A percentile compares a stretch with the other conserved stretches of the same genome.
These are phyloP conservation scores for Solanum boliviense DNA, from an alignment of 257 asterid genomes.

Conservation along the genomic window DNA sequence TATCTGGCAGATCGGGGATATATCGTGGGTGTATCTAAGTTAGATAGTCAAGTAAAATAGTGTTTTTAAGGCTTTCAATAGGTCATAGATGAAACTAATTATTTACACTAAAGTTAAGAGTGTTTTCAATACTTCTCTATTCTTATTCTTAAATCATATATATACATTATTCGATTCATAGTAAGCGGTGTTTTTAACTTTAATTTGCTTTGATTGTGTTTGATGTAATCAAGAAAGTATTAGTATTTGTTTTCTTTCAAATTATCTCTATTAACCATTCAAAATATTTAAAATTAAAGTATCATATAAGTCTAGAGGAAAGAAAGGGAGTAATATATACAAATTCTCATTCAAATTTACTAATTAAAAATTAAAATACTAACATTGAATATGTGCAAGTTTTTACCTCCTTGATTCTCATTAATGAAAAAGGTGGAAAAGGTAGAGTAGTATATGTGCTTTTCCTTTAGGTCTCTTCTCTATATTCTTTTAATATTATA, in stretches of 20 bases:
- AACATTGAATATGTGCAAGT: too few relatives aligned
- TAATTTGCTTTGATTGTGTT: neutral
- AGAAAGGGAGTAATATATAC: neutral
- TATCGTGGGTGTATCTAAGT: neutral
- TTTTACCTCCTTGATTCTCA: neutral
- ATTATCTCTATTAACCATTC: neutral
- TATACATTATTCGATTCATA: neutral
- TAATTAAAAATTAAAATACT: neutral
- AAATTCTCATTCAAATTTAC: neutral
- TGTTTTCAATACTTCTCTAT: too few relatives aligned
- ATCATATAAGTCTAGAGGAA: neutral
- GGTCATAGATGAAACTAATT: rapidly evolving
- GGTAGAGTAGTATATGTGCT: neutral
- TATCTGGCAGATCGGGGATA: too few relatives aligned
- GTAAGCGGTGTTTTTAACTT: neutral
- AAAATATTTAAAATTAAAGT: neutral
- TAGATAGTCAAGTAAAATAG: too few relatives aligned
- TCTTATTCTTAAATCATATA: too few relatives aligned
- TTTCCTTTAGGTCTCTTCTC: neutral
- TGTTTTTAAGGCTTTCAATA: neutral
- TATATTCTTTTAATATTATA: neutral
- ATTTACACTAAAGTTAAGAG: neutral
- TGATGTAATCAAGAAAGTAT: neutral
- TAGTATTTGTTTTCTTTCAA: neutral
- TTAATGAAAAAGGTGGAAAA: neutral